phyloP scores from a whole-genome alignment of 2,329 filamentous ascomycete genomes.

The Sclerotinia minor region DNA sequence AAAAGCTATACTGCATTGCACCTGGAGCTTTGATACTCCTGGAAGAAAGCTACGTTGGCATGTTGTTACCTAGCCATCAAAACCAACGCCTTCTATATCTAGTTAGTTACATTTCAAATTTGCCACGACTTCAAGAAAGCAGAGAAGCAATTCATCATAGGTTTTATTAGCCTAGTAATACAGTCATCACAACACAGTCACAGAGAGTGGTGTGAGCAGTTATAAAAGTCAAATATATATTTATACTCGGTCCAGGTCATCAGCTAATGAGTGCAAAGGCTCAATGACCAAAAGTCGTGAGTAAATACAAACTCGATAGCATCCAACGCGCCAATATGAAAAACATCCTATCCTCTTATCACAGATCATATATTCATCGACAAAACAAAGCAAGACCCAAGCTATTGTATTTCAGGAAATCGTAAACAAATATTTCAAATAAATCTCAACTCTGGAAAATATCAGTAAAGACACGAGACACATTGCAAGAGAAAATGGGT shows the following conservation, averaged over 20 bases:
- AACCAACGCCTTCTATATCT: neutral
- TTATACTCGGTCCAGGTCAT: neutral
- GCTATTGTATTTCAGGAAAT: conserved; percentile 2
- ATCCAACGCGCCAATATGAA: conserved; percentile 14
- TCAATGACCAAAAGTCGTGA: conserved; percentile 5
- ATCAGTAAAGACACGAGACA: neutral
- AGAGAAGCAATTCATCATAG: neutral
- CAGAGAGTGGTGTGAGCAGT: neutral
- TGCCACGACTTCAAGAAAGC: neutral
- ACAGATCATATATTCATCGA: neutral
- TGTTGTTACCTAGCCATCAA: neutral
- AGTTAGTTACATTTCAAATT: neutral
- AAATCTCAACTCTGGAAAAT: neutral
- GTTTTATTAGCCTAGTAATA: neutral
- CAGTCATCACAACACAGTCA: neutral
- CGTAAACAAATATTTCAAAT: conserved; percentile 1
- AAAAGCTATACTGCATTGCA: neutral
- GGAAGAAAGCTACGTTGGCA: conserved; percentile 3
- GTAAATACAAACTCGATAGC: neutral
- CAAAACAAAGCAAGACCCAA: neutral
- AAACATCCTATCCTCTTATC: neutral
- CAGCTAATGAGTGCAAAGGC: neutral
- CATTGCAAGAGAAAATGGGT: neutral
- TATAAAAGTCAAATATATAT: neutral
- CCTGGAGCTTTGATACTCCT: conserved; percentile 11